A percentile compares a stretch with the other conserved stretches of the same genome.
phyloP scores from a whole-genome alignment of 371 early-diverging fungal genomes.

The Apophysomyces ossiformis region DNA sequence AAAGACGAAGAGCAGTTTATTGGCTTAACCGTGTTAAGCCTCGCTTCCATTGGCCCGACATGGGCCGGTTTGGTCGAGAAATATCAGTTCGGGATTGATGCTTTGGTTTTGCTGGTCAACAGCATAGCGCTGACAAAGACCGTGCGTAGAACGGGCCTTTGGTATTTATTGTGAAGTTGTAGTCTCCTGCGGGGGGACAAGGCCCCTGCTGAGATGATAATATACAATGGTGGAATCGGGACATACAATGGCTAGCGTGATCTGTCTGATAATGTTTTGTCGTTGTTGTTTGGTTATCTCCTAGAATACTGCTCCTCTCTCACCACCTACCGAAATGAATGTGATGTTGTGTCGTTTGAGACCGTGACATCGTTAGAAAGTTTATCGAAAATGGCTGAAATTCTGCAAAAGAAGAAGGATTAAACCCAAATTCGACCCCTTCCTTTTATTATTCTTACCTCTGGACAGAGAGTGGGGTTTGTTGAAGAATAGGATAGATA shows the following conservation, averaged over 20 bases:
- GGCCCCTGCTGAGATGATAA: slow-evolving; percentile 44
- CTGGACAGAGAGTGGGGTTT: slow-evolving; percentile 14
- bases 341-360: neutral
- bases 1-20: slow-evolving; percentile 35
- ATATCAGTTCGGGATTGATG: slow-evolving; percentile 17
- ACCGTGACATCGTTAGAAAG: slow-evolving; percentile 4
- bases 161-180: slow-evolving; percentile 22
- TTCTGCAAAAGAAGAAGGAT: slow-evolving; percentile 9
- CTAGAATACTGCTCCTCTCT: no score
- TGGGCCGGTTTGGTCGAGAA: slow-evolving; percentile 21
- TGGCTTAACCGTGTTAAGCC: slow-evolving; percentile 35
- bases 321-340: neutral
- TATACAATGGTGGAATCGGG: slow-evolving; percentile 51
- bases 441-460: slow-evolving; percentile 10
- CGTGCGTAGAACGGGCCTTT: slow-evolving; percentile 34
- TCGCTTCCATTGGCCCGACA: slow-evolving; percentile 30
- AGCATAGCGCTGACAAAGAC: slow-evolving; percentile 40
- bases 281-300: neutral
- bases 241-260: slow-evolving; percentile 51
- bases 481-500: slow-evolving; percentile 23
- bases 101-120: slow-evolving; percentile 29
- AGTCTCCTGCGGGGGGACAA: slow-evolving; percentile 25
- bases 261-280: slow-evolving; percentile 16
- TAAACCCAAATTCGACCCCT: neutral
- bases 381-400: slow-evolving; percentile 22